These are phyloP conservation scores for Scedosporium minutisporum DNA, from an alignment of 2,329 filamentous ascomycete genomes.

Conservation along the genomic window DNA sequence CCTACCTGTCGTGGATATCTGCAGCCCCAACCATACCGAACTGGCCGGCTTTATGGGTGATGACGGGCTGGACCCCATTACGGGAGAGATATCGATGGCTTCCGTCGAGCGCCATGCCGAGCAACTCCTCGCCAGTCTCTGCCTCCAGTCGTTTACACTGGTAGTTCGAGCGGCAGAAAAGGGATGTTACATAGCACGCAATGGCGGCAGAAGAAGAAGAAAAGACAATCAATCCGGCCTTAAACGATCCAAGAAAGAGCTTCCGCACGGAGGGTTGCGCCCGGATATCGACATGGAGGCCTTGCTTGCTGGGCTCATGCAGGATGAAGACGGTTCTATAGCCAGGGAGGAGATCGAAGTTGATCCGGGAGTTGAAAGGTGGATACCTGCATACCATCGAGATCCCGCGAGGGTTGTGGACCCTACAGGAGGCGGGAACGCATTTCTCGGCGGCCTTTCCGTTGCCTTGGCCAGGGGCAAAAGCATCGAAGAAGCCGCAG, in stretches of 20 bases:
- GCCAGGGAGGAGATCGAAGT: slow-evolving; percentile 50
- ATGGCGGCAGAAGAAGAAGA: slow-evolving; percentile 42
- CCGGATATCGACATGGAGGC: slow-evolving; percentile 55
- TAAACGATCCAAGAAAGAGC: slow-evolving; percentile 32
- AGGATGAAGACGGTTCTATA: slow-evolving; percentile 41
- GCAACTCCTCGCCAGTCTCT: slow-evolving; percentile 54
- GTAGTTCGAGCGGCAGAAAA: slow-evolving; percentile 63
- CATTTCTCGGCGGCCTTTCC: slow-evolving; percentile 60
- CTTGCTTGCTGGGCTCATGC: slow-evolving; percentile 48
- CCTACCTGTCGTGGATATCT: slow-evolving; percentile 51
- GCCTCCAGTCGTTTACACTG: slow-evolving; percentile 53
- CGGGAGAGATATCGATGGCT: slow-evolving; percentile 40
- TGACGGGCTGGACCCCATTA: slow-evolving; percentile 41
- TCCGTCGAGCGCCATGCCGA: slow-evolving; percentile 51
- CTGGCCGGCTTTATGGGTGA: slow-evolving; percentile 76
- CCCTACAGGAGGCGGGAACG: slow-evolving; percentile 89
- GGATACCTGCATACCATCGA: slow-evolving; percentile 70
- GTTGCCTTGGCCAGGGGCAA: slow-evolving; percentile 51
- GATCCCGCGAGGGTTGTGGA: slow-evolving; percentile 57
- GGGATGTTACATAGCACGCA: slow-evolving; percentile 57
- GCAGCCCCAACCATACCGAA: slow-evolving; percentile 78
- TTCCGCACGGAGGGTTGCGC: slow-evolving; percentile 40
- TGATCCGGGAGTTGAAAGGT: slow-evolving; percentile 56
- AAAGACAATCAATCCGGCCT: slow-evolving; percentile 13
- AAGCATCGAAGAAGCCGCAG: slow-evolving; percentile 58